Conservation (phyloP, 805 yeast genomes). For the Myxozyma nipponensis region DNA sequence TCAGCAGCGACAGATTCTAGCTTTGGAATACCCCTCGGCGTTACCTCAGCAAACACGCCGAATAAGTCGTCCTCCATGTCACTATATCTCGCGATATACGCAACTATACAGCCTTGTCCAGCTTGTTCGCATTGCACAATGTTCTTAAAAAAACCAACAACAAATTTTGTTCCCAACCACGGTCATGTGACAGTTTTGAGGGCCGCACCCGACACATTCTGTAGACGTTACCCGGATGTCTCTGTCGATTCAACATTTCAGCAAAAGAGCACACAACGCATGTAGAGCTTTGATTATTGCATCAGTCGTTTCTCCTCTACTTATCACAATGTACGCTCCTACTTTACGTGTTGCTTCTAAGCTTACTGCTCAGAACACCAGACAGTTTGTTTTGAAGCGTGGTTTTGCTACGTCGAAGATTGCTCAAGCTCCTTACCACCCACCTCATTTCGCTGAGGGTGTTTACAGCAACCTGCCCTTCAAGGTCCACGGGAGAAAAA, state of each 20-base stretch:
- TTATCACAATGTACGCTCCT: slow-evolving; percentile 16
- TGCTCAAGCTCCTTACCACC: slow-evolving; percentile 37
- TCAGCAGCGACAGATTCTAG: slow-evolving; percentile 13
- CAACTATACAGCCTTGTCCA: too few species aligned
- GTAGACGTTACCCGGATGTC: too few species aligned
- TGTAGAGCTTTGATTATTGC: too few species aligned
- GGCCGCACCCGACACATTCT: too few species aligned
- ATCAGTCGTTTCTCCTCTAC: neutral
- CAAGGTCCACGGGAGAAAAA: slow-evolving; percentile 85
- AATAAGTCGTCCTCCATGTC: slow-evolving; percentile 32
- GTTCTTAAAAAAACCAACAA: neutral
- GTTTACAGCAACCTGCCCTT: slow-evolving; percentile 91
- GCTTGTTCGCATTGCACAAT: too few species aligned
- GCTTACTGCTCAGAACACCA: slow-evolving; percentile 8
- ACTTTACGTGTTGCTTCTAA: slow-evolving; percentile 14
- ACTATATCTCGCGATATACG: too few species aligned
- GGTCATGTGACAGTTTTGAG: neutral
- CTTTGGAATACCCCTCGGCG: slow-evolving; percentile 27
- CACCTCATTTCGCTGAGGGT: slow-evolving; percentile 66
- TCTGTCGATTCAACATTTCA: too few species aligned
- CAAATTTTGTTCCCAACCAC: neutral
- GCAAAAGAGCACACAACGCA: too few species aligned
- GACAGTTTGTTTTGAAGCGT: slow-evolving; percentile 30
- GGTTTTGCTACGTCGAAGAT: slow-evolving; percentile 38
- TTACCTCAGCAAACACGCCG: slow-evolving; percentile 34